Percentiles rank a stretch among this genome's conserved stretches.
Conservation (phyloP, 345 rosid genomes). For the Microcos paniculata region DNA sequence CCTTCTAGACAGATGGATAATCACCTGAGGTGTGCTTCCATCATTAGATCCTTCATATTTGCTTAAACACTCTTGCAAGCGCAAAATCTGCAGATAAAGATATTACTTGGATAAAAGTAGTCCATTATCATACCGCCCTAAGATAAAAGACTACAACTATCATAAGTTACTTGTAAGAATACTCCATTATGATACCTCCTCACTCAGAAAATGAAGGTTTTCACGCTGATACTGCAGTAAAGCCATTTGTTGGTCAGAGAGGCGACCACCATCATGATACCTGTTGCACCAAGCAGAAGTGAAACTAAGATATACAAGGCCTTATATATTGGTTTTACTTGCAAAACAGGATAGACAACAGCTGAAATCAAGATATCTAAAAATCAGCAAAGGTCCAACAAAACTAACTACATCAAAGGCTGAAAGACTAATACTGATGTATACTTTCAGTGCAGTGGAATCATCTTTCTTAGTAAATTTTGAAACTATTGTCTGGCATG, state of each 20-base stretch:
- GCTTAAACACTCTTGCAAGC: constrained; percentile 85
- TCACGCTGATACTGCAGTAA: constrained; percentile 96
- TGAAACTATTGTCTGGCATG: not conserved
- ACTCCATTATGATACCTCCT: constrained; percentile 56
- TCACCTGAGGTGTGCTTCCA: constrained; percentile 90
- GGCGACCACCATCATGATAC: constrained; percentile 84
- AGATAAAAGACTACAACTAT: not conserved
- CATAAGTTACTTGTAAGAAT: not conserved
- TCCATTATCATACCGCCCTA: not conserved
- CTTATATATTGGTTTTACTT: constrained; percentile 1
- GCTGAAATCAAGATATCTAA: not conserved
- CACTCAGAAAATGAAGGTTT: constrained; percentile 90
- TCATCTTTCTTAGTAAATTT: not conserved
- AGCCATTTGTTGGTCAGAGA: constrained; percentile 97
- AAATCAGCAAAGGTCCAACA: not conserved
- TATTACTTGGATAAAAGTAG: not conserved
- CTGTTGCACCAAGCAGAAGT: constrained; percentile 35
- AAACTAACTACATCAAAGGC: not conserved
- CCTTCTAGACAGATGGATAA: constrained; percentile 4
- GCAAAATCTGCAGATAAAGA: constrained; percentile 58
- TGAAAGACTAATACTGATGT: not conserved
- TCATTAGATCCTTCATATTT: constrained; percentile 85
- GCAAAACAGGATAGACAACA: not conserved
- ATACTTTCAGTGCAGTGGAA: not conserved
- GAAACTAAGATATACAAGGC: not conserved